Evolutionary conservation across 805 yeast species (phyloP), one percentile per base, ranked within the genome.

Genomic region (Candida methanosorbosa): DNA sequence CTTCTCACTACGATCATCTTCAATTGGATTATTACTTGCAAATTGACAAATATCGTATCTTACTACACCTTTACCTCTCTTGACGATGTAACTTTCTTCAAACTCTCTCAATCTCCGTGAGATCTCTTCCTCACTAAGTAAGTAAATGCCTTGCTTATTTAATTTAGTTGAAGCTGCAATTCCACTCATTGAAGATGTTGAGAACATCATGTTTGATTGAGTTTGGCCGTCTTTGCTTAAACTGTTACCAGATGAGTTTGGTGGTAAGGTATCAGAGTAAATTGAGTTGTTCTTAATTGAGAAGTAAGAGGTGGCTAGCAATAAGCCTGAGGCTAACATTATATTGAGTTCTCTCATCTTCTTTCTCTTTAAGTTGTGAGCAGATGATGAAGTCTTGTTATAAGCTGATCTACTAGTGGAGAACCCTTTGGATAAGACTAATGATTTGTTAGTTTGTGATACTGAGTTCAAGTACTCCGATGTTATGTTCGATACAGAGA

Each of bases 1-100:
- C 41, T 80, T 81, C 51, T 88, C 97, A 2, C 90, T 73, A 39
- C 92, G 74, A 50, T 85, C 95, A 54, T 92, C 98, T 55, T 92
- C 98, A 43, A 88, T 85, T 9, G 97, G 97, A 35, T 81, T 77
- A 56, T 92, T 92, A 29, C 94, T 81, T 8, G 97, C 82, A 34
- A 92, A 61, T 58, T 92, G 98, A 26, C 92, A 72, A 19, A 86
- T 72, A 54, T 92, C 98, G 52, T 87, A 90, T 38, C 98, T 68
- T 9, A 76, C 56, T 15, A 92, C 90, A 16, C 97, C 97, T 40
- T 81, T 79, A 11, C 90, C 88, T 38, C 96, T 69, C 44, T 82
- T 79, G 16, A 90, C 90, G 23, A 63, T 54, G 49, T 79, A 84
- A 41, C 90, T 77, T 56, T 88, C 92, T 52, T 90, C 95, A 44